Evolutionary conservation across 2,329 filamentous ascomycete species (phyloP), one percentile per base, ranked within the genome.

Genomic region (Grosmannia serpens): DNA sequence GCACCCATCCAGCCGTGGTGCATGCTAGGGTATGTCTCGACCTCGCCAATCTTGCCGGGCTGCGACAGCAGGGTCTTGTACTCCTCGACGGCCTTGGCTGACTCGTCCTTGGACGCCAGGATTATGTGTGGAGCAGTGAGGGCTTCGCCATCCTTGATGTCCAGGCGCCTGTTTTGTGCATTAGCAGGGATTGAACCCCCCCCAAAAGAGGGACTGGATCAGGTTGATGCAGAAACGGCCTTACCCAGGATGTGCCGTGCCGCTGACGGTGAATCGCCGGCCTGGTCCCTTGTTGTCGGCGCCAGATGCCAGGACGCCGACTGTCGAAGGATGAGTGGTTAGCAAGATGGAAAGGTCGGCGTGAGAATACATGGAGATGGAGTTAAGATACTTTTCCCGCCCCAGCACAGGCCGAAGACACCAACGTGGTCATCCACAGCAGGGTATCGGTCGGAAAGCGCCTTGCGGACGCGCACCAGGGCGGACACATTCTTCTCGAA

Each of bases 1-100:
- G 79, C 78, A 8, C 77, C 78, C 80, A 83, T 83, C 77, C 78
- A 83, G n/a, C 80, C 80, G 64, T 83, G 80, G 64, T 74, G 72
- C 73, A 80, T 80, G 55, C 68, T 74, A 1, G 60, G 56, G 62
- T 79, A 82, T 1, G 71, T 79, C 64, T 80, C 76, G 17, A 81
- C 73, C 59, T 75, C 65, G 20, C 75, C 71, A 1, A 65, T 67
- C 57, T 71, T 70, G 8, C 66, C 74, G 10, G 70, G 69, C n/a
- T 68, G 71, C 46, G 70, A 69, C 27, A 82, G 63, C 8, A 74
- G 70, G 52, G 72, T 66, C 59, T 73, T 69, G 63, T 77, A 79
- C 50, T 71, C 69, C 49, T 73, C 69, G 1, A 80, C 73, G 0
- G 70, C 68, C 0, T 76, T 74, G 0, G 64, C 70, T 4, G 71